These are phyloP conservation scores for Aureobasidium leucospermi DNA, from an alignment of 2,329 filamentous ascomycete species.

Conservation along the genomic window DNA sequence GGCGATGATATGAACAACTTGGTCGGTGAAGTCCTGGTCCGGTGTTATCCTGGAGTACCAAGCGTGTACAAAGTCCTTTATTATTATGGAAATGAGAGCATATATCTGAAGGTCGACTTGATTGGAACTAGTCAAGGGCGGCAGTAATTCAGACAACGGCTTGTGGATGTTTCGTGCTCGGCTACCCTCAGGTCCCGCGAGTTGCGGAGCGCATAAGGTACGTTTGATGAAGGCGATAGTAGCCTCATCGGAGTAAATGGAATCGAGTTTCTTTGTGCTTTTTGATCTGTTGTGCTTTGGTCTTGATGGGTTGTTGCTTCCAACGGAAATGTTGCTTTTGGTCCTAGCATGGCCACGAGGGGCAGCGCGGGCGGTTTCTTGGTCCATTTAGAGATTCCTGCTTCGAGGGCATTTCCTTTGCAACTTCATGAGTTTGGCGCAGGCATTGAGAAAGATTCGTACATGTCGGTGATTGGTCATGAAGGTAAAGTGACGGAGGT, in stretches of 20 bases:
- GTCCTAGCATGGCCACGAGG: conserved; percentile 7
- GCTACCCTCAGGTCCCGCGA: conserved; percentile 42
- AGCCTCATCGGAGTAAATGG: conserved; percentile 58
- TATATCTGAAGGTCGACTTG: conserved; percentile 91
- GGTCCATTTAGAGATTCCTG: background rate
- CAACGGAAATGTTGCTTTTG: conserved; percentile 1
- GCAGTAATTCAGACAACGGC: conserved; percentile 74
- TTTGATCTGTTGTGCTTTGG: conserved; percentile 28
- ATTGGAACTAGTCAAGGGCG: conserved; percentile 87
- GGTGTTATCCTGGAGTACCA: conserved; percentile 94
- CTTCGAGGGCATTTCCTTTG: background rate
- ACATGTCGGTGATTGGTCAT: background rate
- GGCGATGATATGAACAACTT: conserved; percentile 83
- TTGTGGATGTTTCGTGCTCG: conserved; percentile 51
- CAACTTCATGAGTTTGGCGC: background rate
- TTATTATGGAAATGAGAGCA: conserved; percentile 79
- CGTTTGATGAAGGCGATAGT: conserved; percentile 75
- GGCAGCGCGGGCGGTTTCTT: background rate
- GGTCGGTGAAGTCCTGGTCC: conserved; percentile 79
- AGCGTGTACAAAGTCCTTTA: conserved; percentile 81
- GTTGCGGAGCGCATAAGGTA: conserved; percentile 66
- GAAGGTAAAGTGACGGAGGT: background rate
- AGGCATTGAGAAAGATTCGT: background rate
- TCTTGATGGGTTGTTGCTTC: conserved; percentile 19
- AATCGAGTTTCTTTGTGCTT: conserved; percentile 12